These are phyloP conservation scores for Coemansia brasiliensis DNA, from an alignment of 192 early-diverging fungal genomes.

Conservation along the genomic window DNA sequence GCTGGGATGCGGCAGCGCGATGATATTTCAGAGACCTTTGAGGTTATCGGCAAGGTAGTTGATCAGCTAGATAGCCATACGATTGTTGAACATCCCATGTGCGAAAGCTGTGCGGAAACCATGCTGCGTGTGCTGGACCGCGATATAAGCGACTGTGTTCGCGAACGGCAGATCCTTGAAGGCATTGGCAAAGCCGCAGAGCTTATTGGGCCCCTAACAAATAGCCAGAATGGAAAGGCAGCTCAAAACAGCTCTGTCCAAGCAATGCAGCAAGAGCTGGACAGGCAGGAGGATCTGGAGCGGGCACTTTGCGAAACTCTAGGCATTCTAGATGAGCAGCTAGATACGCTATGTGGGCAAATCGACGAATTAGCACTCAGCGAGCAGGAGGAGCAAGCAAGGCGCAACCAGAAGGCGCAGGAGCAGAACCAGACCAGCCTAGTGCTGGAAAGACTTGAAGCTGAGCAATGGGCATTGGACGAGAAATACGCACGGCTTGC, in stretches of 20 bases:
- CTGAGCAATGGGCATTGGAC: slow-evolving; percentile 78
- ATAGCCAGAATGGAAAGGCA: slow-evolving; percentile 16
- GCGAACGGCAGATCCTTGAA: slow-evolving; percentile 76
- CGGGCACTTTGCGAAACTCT: slow-evolving; percentile 48
- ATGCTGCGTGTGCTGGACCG: slow-evolving; percentile 69
- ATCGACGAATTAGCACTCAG: slow-evolving; percentile 56
- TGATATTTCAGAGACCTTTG: slow-evolving; percentile 37
- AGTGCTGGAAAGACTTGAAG: slow-evolving; percentile 63
- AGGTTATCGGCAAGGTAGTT: slow-evolving; percentile 63
- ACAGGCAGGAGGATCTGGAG: slow-evolving; percentile 49
- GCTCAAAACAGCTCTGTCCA: slow-evolving; percentile 51
- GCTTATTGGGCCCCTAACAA: slow-evolving; percentile 21
- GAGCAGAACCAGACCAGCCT: slow-evolving; percentile 73
- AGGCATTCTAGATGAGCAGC: slow-evolving; percentile 48
- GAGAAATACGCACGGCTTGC: slow-evolving; percentile 75
- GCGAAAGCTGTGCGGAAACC: slow-evolving; percentile 87
- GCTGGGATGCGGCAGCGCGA: slow-evolving; percentile 4
- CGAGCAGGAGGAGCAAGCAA: slow-evolving; percentile 46
- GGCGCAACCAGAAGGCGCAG: slow-evolving; percentile 58
- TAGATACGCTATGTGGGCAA: slow-evolving; percentile 33
- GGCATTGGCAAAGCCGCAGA: slow-evolving; percentile 66
- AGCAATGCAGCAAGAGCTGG: slow-evolving; percentile 58
- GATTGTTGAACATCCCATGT: slow-evolving; percentile 79
- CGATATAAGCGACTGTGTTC: slow-evolving; percentile 66
- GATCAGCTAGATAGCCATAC: slow-evolving; percentile 76